phyloP scores from a whole-genome alignment of 257 asterid genomes.

The Linaria vulgaris region DNA sequence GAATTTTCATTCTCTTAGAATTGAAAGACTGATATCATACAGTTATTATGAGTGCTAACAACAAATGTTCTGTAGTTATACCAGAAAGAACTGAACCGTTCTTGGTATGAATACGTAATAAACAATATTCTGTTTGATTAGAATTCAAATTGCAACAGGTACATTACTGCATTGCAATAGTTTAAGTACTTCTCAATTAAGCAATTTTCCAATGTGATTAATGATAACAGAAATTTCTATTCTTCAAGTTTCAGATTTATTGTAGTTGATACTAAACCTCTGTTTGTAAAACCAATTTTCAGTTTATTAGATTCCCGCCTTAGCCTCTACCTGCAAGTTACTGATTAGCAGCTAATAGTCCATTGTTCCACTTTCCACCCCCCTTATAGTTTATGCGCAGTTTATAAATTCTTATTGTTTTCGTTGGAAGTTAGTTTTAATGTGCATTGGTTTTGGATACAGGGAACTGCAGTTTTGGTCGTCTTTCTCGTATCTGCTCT shows the following conservation, averaged over 20 bases:
- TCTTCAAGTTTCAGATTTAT: too few species aligned
- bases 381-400: background rate
- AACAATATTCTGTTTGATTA: background rate
- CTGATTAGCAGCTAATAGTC: background rate
- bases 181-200: background rate
- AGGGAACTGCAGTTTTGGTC: constrained; percentile 79
- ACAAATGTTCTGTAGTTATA: background rate
- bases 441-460: constrained; percentile 34
- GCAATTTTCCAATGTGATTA: background rate
- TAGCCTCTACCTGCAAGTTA: constrained; percentile 12
- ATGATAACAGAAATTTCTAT: too few species aligned
- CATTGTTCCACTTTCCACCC: background rate
- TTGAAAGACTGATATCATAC: background rate
- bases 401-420: constrained; percentile 20
- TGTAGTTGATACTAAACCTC: too few species aligned
- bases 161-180: background rate
- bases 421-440: constrained; percentile 14
- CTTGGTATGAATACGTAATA: background rate
- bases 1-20: background rate
- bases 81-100: background rate
- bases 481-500: constrained; percentile 86
- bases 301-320: background rate
- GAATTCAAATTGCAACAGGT: background rate
- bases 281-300: background rate
- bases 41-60: background rate